Base-by-base conservation (phyloP, 2,329 filamentous ascomycete genomes). In the Trematosphaeria pertusa region DNA sequence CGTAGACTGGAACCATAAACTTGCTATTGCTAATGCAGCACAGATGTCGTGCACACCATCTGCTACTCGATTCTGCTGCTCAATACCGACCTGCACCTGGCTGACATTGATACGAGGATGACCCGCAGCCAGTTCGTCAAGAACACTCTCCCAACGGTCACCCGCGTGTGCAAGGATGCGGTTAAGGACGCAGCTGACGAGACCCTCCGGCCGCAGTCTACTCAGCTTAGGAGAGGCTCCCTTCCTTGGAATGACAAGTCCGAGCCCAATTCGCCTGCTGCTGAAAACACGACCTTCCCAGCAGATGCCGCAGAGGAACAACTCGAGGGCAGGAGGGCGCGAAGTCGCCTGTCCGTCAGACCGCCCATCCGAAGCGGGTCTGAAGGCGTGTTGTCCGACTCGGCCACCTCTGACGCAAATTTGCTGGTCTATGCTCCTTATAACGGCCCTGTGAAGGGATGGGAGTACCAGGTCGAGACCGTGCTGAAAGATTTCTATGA, bases 41-140 rank as follows among this genome's bases (percentile, higher is more conserved):
- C 63, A 88, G 93, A 97, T 75, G 88, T 97, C 37, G 92, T 99
- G 14, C 93, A 99, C 70, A 97, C 92, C 18, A 95, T 97, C 54
- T 95, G 91, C 74, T 99, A 97, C 72, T 97, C 94, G 1, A 85
- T 99, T 55, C 87, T 99, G 65, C 81, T 99, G 9, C 81, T 99
- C 54, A 99, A 99, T 65, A 99, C 94, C 24, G 94, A 99, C 75
- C 78, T 99, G 45, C 93, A 99, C 65, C 73, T 97, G 64, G 94
- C 93, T 48, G 92, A 97, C 66, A 96, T 97, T 59, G 91, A 96
- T 52, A 86, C 89, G 61, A 96, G 96, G 76, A 99, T 99, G 94
- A 97, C 93, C 1, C 85, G 89, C 45, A 87, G 82, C 54, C 93
- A 97, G 65, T 99, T 97, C 65, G 84, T 99, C 67, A 96, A 95